These are phyloP conservation scores for Ophiostoma sp. DNA, from an alignment of 2,329 filamentous ascomycete species.

Conservation along the genomic window DNA sequence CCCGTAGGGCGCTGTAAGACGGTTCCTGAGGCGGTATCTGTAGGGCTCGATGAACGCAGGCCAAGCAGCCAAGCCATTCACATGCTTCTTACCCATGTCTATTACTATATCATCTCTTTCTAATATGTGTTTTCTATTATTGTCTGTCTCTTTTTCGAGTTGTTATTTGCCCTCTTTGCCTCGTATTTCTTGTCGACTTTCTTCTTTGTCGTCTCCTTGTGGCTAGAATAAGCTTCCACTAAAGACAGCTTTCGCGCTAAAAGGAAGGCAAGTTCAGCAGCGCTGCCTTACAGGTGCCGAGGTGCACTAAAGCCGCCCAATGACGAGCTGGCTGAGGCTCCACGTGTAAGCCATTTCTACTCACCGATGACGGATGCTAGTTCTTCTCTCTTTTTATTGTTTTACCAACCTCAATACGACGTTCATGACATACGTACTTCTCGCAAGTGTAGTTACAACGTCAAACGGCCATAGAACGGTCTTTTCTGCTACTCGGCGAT, in stretches of 20 bases:
- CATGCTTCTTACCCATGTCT: background rate
- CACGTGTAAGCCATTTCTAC: conserved; percentile 16
- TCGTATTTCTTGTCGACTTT: background rate
- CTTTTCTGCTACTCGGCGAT: background rate
- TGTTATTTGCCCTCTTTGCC: background rate
- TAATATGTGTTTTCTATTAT: background rate
- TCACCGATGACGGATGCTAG: background rate
- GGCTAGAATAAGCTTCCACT: conserved; percentile 7
- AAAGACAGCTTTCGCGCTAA: background rate
- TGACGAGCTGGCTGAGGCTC: background rate
- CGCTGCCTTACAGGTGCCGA: background rate
- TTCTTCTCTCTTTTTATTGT: background rate
- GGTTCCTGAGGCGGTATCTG: background rate
- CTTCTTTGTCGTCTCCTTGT: background rate
- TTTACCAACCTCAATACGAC: background rate
- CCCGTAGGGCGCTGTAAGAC: background rate
- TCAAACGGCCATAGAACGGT: background rate
- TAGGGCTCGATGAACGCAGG: background rate
- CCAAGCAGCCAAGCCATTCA: background rate
- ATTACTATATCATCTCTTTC: background rate
- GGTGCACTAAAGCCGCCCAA: background rate
- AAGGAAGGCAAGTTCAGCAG: too few species aligned
- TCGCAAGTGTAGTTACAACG: background rate
- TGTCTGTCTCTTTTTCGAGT: background rate
- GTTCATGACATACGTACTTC: background rate